Conservation (phyloP, 306 rosid species). For the Sicyos edulis region DNA sequence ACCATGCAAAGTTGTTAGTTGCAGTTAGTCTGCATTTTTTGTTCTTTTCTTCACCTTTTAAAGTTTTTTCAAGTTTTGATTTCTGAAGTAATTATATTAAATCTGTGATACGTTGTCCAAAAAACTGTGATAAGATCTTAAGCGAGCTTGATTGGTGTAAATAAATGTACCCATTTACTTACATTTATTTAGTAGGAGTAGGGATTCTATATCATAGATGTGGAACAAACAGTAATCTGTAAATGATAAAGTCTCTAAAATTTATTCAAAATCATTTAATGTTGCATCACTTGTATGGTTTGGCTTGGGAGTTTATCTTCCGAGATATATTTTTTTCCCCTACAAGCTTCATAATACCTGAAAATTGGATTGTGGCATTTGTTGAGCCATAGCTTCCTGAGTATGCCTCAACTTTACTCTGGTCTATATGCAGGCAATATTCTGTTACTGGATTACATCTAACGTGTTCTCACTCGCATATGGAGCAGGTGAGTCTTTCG, state of each 20-base stretch:
- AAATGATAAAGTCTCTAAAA: too few species aligned
- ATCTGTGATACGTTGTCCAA: background rate
- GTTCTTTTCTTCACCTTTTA: too few species aligned
- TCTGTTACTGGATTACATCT: constrained; percentile 90
- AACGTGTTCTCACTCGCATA: constrained; percentile 65
- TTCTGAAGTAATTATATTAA: too few species aligned
- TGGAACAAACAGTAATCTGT: background rate
- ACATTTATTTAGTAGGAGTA: background rate
- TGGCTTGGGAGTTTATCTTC: background rate
- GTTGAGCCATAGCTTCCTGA: background rate
- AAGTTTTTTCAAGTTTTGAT: too few species aligned
- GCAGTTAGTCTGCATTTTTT: too few species aligned
- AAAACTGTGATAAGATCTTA: too few species aligned
- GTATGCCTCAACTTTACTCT: background rate
- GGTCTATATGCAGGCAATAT: constrained; percentile 64
- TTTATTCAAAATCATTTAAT: background rate
- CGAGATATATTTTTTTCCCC: background rate
- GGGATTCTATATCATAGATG: background rate
- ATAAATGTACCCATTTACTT: too few species aligned
- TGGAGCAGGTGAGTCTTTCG: constrained; percentile 63
- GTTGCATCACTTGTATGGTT: background rate
- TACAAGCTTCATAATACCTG: background rate
- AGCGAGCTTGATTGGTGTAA: too few species aligned
- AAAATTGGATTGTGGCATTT: background rate
- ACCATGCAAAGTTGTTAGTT: too few species aligned